phyloP scores from a whole-genome alignment of 768 basidiomycete genomes.

The Phaeotremella fagi region DNA sequence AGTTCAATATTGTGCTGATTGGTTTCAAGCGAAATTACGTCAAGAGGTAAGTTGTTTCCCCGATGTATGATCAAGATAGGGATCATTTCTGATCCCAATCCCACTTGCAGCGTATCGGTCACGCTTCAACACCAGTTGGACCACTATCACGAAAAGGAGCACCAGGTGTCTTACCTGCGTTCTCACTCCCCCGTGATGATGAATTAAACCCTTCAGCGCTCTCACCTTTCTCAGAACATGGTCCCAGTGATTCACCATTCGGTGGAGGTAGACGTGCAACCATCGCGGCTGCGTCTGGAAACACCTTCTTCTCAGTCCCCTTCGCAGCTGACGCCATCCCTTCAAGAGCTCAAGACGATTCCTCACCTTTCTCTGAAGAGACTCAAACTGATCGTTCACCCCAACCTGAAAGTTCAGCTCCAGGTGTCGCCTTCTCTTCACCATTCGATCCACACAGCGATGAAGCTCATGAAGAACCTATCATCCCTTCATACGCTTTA shows the following conservation, averaged over 20 bases:
- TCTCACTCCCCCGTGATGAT: neutral
- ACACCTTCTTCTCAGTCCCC: constrained; percentile 13
- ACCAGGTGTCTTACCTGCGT: neutral
- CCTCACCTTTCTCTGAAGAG: constrained; percentile 6
- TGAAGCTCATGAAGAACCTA: constrained; percentile 39
- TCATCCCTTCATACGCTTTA: constrained; percentile 58
- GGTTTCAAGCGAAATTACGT: constrained; percentile 65
- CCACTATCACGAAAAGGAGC: neutral
- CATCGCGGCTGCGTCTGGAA: neutral
- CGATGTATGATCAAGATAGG: too few relatives aligned
- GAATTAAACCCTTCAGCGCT: constrained; percentile 12
- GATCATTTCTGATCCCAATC: neutral
- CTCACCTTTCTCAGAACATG: constrained; percentile 44
- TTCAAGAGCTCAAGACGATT: constrained; percentile 1
- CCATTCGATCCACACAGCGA: constrained; percentile 16
- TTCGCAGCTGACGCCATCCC: constrained; percentile 10
- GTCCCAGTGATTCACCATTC: constrained; percentile 41
- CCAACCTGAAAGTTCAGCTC: constrained; percentile 1
- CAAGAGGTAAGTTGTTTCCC: constrained; percentile 42
- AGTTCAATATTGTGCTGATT: constrained; percentile 74
- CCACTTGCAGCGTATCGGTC: neutral
- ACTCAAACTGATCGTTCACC: too few relatives aligned
- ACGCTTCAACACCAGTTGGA: neutral
- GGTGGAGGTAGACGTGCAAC: constrained; percentile 32
- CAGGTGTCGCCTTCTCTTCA: constrained; percentile 6